phyloP scores from a whole-genome alignment of 768 basidiomycete species.

The Collybiopsis luxurians region DNA sequence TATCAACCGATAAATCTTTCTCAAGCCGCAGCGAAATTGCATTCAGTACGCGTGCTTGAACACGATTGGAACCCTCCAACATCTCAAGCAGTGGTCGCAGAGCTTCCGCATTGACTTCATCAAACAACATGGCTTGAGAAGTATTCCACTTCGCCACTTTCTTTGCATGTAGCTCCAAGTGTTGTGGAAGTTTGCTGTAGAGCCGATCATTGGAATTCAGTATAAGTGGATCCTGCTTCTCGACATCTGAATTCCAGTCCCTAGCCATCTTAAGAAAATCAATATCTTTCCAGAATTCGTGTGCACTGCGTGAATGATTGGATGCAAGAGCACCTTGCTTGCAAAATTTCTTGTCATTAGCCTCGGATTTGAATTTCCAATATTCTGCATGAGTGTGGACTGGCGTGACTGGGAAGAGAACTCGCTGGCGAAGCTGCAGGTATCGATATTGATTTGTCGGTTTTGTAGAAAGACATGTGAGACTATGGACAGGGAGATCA shows the following conservation, averaged over 20 bases:
- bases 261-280: constrained; percentile 10
- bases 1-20: too few species aligned
- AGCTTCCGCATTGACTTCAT: background rate
- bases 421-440: constrained; percentile 13
- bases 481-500: constrained; percentile 1
- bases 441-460: constrained; percentile 9
- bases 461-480: constrained; percentile 8
- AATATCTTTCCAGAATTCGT: constrained; percentile 3
- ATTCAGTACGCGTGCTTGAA: too few species aligned
- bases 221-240: constrained; percentile 4
- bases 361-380: constrained; percentile 2
- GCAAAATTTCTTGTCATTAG: background rate
- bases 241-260: constrained; percentile 11
- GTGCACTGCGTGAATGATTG: too few species aligned
- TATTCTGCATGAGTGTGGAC: constrained; percentile 12
- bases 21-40: too few species aligned
- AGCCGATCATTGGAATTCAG: constrained; percentile 6
- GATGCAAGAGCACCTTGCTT: background rate
- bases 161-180: constrained; percentile 14
- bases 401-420: constrained; percentile 10
- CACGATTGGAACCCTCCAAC: too few species aligned
- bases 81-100: too few species aligned
- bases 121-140: background rate
- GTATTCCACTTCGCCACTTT: background rate
- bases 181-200: constrained; percentile 14